Evolutionary conservation across 2,329 filamentous ascomycete species (phyloP).

Genomic region (Podosphaera fusca): DNA sequence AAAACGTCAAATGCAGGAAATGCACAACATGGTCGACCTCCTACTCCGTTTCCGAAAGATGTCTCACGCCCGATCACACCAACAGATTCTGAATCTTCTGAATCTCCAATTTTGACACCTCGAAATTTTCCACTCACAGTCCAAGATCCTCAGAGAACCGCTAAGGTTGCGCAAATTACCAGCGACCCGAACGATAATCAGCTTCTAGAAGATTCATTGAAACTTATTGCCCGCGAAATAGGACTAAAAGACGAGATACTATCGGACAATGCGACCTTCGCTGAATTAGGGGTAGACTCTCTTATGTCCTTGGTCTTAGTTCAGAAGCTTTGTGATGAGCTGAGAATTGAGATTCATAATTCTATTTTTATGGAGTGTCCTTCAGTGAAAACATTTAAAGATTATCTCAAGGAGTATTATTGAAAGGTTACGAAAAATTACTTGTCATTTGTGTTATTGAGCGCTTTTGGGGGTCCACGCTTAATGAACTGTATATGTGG

Average conservation of each 20-base stretch:
- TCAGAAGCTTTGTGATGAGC: conserved; percentile 31
- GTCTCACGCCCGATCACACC: not conserved
- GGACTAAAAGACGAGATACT: conserved; percentile 31
- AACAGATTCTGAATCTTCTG: not conserved
- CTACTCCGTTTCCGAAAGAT: not conserved
- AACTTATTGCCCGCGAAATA: conserved; percentile 32
- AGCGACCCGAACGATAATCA: not conserved
- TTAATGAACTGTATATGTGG: too few relatives aligned
- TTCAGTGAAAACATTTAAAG: conserved; percentile 1
- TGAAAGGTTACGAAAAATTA: not conserved
- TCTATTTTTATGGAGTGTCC: conserved; percentile 18
- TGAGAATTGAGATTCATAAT: conserved; percentile 26
- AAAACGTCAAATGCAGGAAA: not conserved
- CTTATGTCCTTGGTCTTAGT: conserved; percentile 35
- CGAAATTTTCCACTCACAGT: not conserved
- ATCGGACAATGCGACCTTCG: conserved; percentile 30
- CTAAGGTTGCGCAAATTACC: not conserved
- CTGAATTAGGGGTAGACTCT: conserved; percentile 35
- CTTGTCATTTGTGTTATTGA: too few relatives aligned
- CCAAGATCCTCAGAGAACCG: not conserved
- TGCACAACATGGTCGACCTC: not conserved
- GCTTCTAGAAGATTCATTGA: conserved; percentile 24
- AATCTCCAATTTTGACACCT: not conserved
- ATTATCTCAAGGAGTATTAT: not conserved
- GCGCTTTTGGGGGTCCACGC: too few relatives aligned